Evolutionary conservation across 768 basidiomycete genomes (phyloP).

Genomic region (Podaxis sp.): DNA sequence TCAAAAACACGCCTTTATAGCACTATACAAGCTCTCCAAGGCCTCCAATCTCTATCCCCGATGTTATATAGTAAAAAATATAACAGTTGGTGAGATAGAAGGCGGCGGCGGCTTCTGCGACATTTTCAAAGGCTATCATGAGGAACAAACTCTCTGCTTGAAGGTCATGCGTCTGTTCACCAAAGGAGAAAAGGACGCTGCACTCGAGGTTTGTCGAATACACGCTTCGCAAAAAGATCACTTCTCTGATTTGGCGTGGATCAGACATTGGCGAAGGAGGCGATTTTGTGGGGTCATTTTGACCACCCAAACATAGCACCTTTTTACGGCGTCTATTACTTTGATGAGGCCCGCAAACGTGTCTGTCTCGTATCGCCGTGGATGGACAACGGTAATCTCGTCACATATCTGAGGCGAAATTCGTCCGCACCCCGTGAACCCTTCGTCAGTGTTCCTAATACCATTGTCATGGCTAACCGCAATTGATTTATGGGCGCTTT

Average conservation of each 20-base stretch:
- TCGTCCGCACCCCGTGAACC: not conserved
- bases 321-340: constrained; percentile 4
- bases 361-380: constrained; percentile 4
- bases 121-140: not conserved
- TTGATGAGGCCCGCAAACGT: not conserved
- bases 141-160: not conserved
- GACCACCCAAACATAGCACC: constrained; percentile 7
- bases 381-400: constrained; percentile 6
- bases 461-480: not conserved
- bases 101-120: not conserved
- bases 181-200: not conserved
- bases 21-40: not conserved
- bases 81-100: not conserved
- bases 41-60: not conserved
- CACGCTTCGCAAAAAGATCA: too few relatives aligned
- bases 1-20: not conserved
- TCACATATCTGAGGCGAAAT: not conserved
- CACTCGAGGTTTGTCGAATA: not conserved
- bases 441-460: not conserved
- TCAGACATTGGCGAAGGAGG: constrained; percentile 17
- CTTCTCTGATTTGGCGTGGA: too few relatives aligned
- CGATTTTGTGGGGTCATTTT: constrained; percentile 9
- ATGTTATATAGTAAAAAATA: not conserved
- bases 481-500: not conserved
- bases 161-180: not conserved